Evolutionary conservation across 2,329 filamentous ascomycete genomes (phyloP).

Genomic region (Apiospora malaysiana): DNA sequence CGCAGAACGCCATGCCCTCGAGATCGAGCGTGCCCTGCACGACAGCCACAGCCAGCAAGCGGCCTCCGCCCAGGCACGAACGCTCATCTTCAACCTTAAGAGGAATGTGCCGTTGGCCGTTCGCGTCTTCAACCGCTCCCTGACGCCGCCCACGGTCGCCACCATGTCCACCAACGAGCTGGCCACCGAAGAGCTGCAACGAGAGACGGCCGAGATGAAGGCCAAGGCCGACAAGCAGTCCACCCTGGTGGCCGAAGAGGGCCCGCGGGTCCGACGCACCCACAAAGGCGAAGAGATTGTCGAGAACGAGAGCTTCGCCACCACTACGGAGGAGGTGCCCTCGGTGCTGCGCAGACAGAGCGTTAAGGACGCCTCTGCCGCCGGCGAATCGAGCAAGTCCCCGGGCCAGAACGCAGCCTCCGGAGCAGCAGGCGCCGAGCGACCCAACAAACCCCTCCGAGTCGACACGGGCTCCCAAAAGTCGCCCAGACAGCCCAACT

Average conservation of each 20-base stretch:
- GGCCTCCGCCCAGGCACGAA: constrained; percentile 71
- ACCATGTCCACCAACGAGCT: constrained; percentile 90
- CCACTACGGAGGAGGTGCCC: constrained; percentile 44
- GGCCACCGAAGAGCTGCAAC: constrained; percentile 87
- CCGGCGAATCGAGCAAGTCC: constrained; percentile 28
- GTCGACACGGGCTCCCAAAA: constrained; percentile 49
- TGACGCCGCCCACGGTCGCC: constrained; percentile 79
- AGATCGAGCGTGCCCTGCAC: constrained; percentile 77
- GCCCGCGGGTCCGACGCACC: constrained; percentile 82
- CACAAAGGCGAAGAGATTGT: constrained; percentile 95
- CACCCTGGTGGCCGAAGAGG: constrained; percentile 77
- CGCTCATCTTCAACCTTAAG: constrained; percentile 86
- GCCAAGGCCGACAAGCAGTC: constrained; percentile 82
- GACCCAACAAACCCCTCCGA: constrained; percentile 43
- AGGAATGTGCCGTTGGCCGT: constrained; percentile 80
- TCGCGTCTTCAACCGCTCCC: constrained; percentile 72
- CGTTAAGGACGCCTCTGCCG: constrained; percentile 35
- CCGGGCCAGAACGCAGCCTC: constrained; percentile 30
- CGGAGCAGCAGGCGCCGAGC: constrained; percentile 30
- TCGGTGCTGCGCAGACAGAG: constrained; percentile 44
- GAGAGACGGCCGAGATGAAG: constrained; percentile 76
- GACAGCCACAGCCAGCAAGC: constrained; percentile 59
- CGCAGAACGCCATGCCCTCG: constrained; percentile 73
- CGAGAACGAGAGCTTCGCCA: constrained; percentile 68
- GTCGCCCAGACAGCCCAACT: constrained; percentile 64